phyloP scores from a whole-genome alignment of 495 filamentous ascomycete species.

The Aspergillus affinis region DNA sequence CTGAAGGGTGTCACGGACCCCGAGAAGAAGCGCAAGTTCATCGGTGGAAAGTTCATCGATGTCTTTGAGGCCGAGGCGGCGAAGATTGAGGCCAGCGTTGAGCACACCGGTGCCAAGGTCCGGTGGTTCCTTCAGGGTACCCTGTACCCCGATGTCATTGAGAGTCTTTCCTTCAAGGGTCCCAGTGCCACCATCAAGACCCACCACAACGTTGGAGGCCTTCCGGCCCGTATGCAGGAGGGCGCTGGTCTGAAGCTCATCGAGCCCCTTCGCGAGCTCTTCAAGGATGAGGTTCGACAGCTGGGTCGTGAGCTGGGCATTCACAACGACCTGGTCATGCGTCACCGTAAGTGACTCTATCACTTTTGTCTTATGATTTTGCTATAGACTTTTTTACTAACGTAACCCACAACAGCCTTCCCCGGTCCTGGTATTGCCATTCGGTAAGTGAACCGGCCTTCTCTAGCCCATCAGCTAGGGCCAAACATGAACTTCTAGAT shows the following conservation, averaged over 20 bases:
- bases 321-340: constrained; percentile 72
- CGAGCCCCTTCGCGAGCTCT: constrained; percentile 78
- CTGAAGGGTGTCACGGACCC: constrained; percentile 79
- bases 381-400: constrained; percentile 12
- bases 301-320: constrained; percentile 77
- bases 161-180: constrained; percentile 78
- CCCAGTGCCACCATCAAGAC: constrained; percentile 82
- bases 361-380: not conserved
- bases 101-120: constrained; percentile 63
- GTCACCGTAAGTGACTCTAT: constrained; percentile 55
- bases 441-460: constrained; percentile 33
- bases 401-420: constrained; percentile 9
- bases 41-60: constrained; percentile 84
- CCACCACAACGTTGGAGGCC: constrained; percentile 82
- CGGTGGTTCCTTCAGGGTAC: constrained; percentile 88
- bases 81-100: constrained; percentile 68
- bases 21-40: constrained; percentile 92
- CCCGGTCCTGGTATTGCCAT: constrained; percentile 80
- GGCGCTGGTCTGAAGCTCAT: constrained; percentile 65
- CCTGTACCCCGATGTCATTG: constrained; percentile 78
- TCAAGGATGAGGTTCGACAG: constrained; percentile 78
- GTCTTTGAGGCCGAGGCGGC: constrained; percentile 80
- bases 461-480: not conserved
- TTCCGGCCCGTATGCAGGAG: constrained; percentile 53
- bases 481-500: not conserved